Percentiles rank a stretch among this genome's conserved stretches.
phyloP scores from a whole-genome alignment of 2,329 filamentous ascomycete genomes.

The Immersiporthe knoxdaviesiana region DNA sequence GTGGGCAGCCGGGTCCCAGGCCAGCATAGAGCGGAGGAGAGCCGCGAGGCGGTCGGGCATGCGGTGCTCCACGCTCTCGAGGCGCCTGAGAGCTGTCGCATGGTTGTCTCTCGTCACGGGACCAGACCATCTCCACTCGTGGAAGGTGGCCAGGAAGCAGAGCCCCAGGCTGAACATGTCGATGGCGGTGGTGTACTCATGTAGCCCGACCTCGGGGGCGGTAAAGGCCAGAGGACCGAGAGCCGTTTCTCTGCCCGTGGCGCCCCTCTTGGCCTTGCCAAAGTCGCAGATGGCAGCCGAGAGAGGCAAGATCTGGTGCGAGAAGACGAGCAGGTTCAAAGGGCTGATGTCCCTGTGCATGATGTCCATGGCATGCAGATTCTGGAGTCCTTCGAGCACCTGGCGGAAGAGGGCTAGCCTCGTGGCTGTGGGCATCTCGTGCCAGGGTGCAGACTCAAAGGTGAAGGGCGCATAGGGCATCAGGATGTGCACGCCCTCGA shows the following conservation, averaged over 20 bases:
- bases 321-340: conserved; percentile 29
- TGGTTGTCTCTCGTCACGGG: too few relatives aligned
- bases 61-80: neutral
- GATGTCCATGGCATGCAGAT: conserved; percentile 23
- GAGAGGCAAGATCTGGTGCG: conserved; percentile 13
- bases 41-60: conserved; percentile 3
- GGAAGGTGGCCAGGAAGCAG: conserved; percentile 2
- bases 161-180: conserved; percentile 6
- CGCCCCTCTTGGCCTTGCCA: conserved; percentile 14
- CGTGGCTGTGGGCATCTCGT: neutral
- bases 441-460: conserved; percentile 22
- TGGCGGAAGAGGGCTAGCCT: conserved; percentile 26
- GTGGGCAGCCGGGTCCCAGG: conserved; percentile 2
- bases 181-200: conserved; percentile 8
- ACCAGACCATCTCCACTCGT: too few relatives aligned
- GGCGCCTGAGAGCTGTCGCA: too few relatives aligned
- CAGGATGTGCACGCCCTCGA: conserved; percentile 18
- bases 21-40: conserved; percentile 13
- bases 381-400: conserved; percentile 27
- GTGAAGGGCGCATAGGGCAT: conserved; percentile 27
- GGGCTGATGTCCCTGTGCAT: conserved; percentile 31
- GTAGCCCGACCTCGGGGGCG: neutral
- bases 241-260: neutral
- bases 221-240: conserved; percentile 1
- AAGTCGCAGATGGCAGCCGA: conserved; percentile 29